Conservation (phyloP, 2,329 filamentous ascomycete genomes). For the Colletotrichum australisinense region DNA sequence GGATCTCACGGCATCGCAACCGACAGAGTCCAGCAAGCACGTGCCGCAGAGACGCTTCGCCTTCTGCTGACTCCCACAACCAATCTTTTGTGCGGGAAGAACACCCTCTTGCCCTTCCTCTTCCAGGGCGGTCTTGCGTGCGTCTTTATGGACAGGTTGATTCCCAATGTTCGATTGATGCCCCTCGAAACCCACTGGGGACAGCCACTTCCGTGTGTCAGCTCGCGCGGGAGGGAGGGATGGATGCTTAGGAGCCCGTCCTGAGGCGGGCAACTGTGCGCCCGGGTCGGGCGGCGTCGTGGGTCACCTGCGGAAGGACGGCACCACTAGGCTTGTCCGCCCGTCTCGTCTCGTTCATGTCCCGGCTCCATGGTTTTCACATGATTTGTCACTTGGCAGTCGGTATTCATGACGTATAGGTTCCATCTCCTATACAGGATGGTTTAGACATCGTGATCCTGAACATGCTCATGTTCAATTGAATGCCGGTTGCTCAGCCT, state of each 20-base stretch:
- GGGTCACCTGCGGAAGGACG: slow-evolving; percentile 27
- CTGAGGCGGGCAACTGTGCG: slow-evolving; percentile 12
- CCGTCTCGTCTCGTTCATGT: slow-evolving; percentile 7
- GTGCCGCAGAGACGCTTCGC: slow-evolving; percentile 21
- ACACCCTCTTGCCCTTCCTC: not conserved
- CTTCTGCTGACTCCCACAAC: not conserved
- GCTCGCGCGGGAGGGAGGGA: slow-evolving; percentile 17
- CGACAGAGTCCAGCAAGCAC: slow-evolving; percentile 2
- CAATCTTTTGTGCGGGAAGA: slow-evolving; percentile 11
- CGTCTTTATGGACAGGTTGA: not conserved
- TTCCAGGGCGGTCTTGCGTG: not conserved
- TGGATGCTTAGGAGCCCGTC: slow-evolving; percentile 5
- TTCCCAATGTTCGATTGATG: not conserved
- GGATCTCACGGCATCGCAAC: not conserved
- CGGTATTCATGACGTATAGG: not conserved
- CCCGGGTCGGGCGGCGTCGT: slow-evolving; percentile 32
- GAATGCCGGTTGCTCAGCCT: too few species aligned
- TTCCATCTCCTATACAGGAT: not conserved
- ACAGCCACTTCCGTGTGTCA: slow-evolving; percentile 20
- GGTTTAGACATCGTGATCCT: not conserved
- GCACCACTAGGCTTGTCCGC: slow-evolving; percentile 26
- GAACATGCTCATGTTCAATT: not conserved
- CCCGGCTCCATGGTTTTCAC: slow-evolving; percentile 12
- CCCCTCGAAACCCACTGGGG: not conserved
- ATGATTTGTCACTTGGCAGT: not conserved